Evolutionary conservation across 2,329 filamentous ascomycete genomes (phyloP).

Genomic region (Stemphylium beticola): DNA sequence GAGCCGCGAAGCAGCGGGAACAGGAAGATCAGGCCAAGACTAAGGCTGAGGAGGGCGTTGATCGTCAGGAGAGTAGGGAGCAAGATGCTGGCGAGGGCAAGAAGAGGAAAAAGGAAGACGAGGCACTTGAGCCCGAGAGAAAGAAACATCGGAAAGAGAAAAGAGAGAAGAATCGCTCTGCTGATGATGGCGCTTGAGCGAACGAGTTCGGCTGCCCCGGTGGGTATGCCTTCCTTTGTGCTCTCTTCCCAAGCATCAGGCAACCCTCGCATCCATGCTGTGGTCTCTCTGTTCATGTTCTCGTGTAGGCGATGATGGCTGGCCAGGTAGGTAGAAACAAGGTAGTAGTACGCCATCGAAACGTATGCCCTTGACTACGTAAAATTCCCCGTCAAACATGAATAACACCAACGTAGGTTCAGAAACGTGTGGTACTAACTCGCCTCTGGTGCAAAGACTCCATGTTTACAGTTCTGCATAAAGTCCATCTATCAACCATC

Average conservation of each 20-base stretch:
- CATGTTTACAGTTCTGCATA: too few species aligned
- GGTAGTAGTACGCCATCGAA: conserved; percentile 11
- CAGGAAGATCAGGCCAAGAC: conserved; percentile 21
- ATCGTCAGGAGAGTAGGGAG: background rate
- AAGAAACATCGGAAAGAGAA: conserved; percentile 26
- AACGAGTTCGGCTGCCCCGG: background rate
- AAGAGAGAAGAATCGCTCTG: conserved; percentile 11
- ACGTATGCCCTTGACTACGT: background rate
- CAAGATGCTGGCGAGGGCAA: background rate
- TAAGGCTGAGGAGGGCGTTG: background rate
- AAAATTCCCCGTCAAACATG: too few species aligned
- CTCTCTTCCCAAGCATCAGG: background rate
- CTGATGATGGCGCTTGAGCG: conserved; percentile 1
- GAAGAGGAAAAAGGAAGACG: conserved; percentile 14
- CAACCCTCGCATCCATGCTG: background rate
- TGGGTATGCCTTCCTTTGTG: background rate
- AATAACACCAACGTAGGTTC: too few species aligned
- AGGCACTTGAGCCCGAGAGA: conserved; percentile 7
- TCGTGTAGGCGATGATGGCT: background rate
- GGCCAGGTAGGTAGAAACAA: conserved; percentile 6
- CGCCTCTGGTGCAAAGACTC: too few species aligned
- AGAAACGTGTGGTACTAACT: too few species aligned
- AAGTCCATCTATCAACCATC: too few species aligned
- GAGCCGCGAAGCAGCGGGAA: conserved; percentile 20
- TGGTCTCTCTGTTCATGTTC: too few species aligned